Percentiles rank a stretch among this genome's conserved stretches.
Evolutionary conservation across 768 basidiomycete genomes (phyloP).

Genomic region (Lactarius quietus): DNA sequence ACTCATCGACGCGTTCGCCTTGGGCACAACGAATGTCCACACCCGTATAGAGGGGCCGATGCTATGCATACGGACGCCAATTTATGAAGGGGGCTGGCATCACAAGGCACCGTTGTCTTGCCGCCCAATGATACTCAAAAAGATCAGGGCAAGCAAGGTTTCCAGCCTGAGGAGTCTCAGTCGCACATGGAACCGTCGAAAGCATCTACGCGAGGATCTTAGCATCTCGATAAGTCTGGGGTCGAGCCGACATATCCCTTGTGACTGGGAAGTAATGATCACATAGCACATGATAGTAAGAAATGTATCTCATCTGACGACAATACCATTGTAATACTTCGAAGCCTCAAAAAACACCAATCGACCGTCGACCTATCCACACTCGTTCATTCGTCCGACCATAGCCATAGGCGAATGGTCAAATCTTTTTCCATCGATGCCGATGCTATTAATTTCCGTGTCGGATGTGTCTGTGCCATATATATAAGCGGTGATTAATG

Average conservation of each 20-base stretch:
- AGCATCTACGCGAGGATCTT: neutral
- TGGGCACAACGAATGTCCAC: neutral
- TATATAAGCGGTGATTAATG: conserved; percentile 15
- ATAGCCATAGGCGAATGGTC: conserved; percentile 78
- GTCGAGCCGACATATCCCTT: neutral
- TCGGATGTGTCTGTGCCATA: conserved; percentile 66
- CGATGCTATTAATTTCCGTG: conserved; percentile 71
- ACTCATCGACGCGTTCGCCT: too few relatives aligned
- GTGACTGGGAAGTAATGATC: neutral
- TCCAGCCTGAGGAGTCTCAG: neutral
- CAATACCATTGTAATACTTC: neutral
- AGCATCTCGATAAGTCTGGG: neutral
- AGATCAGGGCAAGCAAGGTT: neutral
- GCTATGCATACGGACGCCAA: neutral
- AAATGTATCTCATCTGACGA: neutral
- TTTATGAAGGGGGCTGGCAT: neutral
- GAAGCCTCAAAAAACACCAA: neutral
- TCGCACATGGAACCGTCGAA: neutral
- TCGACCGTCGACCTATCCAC: neutral
- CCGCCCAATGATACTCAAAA: neutral
- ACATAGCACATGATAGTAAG: neutral
- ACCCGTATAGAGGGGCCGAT: too few relatives aligned
- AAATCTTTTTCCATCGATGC: conserved; percentile 89
- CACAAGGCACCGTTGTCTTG: neutral
- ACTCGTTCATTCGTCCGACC: conserved; percentile 32